Evolutionary conservation across 352 stramenopile species (phyloP).

Genomic region (Phytophthora colocasiae): DNA sequence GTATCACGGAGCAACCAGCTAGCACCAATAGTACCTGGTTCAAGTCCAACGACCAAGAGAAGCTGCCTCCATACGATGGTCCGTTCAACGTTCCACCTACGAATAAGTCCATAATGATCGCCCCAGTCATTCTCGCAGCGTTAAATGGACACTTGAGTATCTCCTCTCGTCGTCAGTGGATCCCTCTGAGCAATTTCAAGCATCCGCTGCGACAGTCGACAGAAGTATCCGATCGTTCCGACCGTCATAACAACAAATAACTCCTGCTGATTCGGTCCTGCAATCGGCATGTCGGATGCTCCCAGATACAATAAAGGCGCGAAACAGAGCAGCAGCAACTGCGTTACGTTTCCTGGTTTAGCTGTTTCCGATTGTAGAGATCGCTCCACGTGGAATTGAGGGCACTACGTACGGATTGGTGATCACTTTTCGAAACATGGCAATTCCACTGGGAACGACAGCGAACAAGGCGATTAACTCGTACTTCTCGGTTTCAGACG

Average conservation of each 20-base stretch:
- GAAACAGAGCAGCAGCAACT: conserved; percentile 52
- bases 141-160: conserved; percentile 41
- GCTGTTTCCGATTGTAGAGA: conserved; percentile 65
- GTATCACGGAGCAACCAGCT: conserved; percentile 43
- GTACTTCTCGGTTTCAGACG: conserved; percentile 48
- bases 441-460: conserved; percentile 50
- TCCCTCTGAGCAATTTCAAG: conserved; percentile 74
- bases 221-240: conserved; percentile 89
- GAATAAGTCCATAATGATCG: conserved; percentile 60
- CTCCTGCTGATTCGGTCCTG: conserved; percentile 37
- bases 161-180: conserved; percentile 52
- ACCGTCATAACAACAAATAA: conserved; percentile 81
- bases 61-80: conserved; percentile 61
- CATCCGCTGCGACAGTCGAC: conserved; percentile 86
- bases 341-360: conserved; percentile 59
- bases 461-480: conserved; percentile 52
- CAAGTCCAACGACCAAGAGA: conserved; percentile 48
- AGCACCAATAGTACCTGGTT: conserved; percentile 45
- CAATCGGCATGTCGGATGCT: conserved; percentile 1
- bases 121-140: too few species aligned
- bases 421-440: conserved; percentile 71
- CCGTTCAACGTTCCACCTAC: conserved; percentile 64
- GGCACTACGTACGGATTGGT: conserved; percentile 68
- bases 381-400: conserved; percentile 67
- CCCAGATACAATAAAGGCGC: conserved; percentile 48